Conservation (phyloP, 2,329 filamentous ascomycete genomes). For the Annulohypoxylon truncatum region DNA sequence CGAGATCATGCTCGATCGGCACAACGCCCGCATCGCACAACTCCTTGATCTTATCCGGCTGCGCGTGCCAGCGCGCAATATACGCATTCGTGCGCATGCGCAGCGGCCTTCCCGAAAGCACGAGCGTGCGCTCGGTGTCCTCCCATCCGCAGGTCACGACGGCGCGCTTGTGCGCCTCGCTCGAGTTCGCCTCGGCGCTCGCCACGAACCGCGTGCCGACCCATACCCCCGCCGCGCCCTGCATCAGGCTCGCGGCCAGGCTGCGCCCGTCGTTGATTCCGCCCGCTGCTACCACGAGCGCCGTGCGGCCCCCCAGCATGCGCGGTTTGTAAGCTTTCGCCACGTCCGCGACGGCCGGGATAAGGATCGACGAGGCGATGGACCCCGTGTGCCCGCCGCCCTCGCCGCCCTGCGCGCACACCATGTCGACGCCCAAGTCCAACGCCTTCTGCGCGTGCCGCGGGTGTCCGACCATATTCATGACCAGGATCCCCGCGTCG, state of each 20-base stretch:
- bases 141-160: slow-evolving; percentile 83
- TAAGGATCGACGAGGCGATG: slow-evolving; percentile 84
- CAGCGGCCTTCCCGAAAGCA: slow-evolving; percentile 83
- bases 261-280: slow-evolving; percentile 86
- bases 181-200: slow-evolving; percentile 81
- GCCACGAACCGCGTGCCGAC: slow-evolving; percentile 95
- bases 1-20: slow-evolving; percentile 84
- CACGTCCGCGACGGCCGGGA: slow-evolving; percentile 88
- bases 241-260: slow-evolving; percentile 84
- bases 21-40: slow-evolving; percentile 82
- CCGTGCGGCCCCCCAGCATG: slow-evolving; percentile 74
- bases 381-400: slow-evolving; percentile 94
- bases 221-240: slow-evolving; percentile 91
- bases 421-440: slow-evolving; percentile 85
- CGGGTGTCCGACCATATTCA: slow-evolving; percentile 98
- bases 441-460: slow-evolving; percentile 92
- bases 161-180: slow-evolving; percentile 82
- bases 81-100: slow-evolving; percentile 87
- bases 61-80: slow-evolving; percentile 81
- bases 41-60: slow-evolving; percentile 78
- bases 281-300: slow-evolving; percentile 88
- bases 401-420: slow-evolving; percentile 93
- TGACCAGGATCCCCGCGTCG: slow-evolving; percentile 81
- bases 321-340: slow-evolving; percentile 77
- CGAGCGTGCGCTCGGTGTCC: slow-evolving; percentile 84